Evolutionary conservation across 106 monocot species (phyloP).

Genomic region (Agapanthus africanus): DNA sequence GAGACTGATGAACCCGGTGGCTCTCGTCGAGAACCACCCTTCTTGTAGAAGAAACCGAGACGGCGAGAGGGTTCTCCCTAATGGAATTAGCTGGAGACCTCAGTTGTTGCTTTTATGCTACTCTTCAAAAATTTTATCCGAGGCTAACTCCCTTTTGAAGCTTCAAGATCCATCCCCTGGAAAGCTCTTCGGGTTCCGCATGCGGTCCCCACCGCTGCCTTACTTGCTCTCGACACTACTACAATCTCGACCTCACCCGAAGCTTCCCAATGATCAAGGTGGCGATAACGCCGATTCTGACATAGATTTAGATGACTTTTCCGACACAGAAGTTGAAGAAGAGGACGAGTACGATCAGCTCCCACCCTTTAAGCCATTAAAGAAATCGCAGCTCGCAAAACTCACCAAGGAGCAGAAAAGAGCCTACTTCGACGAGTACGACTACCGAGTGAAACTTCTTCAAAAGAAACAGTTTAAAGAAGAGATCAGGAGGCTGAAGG

Average conservation of each 20-base stretch:
- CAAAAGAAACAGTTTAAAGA: conserved; percentile 96
- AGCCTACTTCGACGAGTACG: conserved; percentile 89
- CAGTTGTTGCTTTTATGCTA: conserved; percentile 83
- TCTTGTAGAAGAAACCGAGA: conserved; percentile 78
- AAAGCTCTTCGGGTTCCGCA: conserved; percentile 73
- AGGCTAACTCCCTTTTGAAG: conserved; percentile 79
- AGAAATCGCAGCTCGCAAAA: conserved; percentile 61
- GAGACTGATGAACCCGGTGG: conserved; percentile 87
- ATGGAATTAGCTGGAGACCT: conserved; percentile 78
- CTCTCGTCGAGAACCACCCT: conserved; percentile 87
- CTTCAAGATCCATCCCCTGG: conserved; percentile 68
- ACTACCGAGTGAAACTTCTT: conserved; percentile 86
- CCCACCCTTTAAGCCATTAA: conserved; percentile 85
- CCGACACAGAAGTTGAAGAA: conserved; percentile 60
- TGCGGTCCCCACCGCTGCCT: conserved; percentile 79
- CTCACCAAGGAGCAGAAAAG: conserved; percentile 76
- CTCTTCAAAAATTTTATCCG: conserved; percentile 90
- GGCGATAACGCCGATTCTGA: conserved; percentile 75
- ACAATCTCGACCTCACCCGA: conserved; percentile 78
- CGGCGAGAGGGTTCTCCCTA: conserved; percentile 72
- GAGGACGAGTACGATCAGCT: conserved; percentile 89
- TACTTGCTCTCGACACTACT: conserved; percentile 80
- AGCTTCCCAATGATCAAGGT: conserved; percentile 51
- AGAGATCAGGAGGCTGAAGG: conserved; percentile 65
- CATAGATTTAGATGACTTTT: conserved; percentile 68